Percentiles rank a stretch among this genome's conserved stretches.
Conservation (phyloP, 139 green algal genomes). For the Tetraselmis chui region DNA sequence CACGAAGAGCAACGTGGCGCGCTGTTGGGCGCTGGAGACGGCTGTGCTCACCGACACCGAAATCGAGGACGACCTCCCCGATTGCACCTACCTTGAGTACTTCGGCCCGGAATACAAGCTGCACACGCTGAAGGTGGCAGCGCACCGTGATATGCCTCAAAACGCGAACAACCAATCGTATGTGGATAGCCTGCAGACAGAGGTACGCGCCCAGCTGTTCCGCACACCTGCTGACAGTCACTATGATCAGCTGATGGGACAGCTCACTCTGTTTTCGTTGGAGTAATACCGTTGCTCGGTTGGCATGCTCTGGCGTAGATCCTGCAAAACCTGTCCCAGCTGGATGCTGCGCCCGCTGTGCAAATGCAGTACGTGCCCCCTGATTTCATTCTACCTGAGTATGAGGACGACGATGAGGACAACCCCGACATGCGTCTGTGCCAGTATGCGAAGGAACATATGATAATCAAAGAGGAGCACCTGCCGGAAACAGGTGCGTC, state of each 20-base stretch:
- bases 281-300: background rate
- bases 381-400: conserved; percentile 17
- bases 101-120: conserved; percentile 46
- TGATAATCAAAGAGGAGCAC: conserved; percentile 13
- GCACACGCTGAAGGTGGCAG: conserved; percentile 9
- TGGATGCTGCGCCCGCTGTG: conserved; percentile 61
- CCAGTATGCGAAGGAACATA: conserved; percentile 20
- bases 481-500: background rate
- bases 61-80: conserved; percentile 51
- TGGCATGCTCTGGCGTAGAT: conserved; percentile 5
- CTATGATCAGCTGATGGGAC: too few species aligned
- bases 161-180: conserved; percentile 64
- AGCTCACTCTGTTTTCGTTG: too few species aligned
- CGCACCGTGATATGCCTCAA: conserved; percentile 35
- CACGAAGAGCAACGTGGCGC: conserved; percentile 92
- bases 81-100: conserved; percentile 63
- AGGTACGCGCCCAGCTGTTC: conserved; percentile 1
- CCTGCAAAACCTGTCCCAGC: conserved; percentile 58
- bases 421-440: conserved; percentile 15
- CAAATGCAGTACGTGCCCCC: conserved; percentile 42
- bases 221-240: too few species aligned
- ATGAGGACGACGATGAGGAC: conserved; percentile 18
- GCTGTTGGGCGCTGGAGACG: conserved; percentile 70
- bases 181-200: conserved; percentile 54
- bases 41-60: conserved; percentile 38